Percentiles rank a stretch among this genome's conserved stretches.
Conservation (phyloP, 106 monocot genomes). For the Iris macrosiphon region DNA sequence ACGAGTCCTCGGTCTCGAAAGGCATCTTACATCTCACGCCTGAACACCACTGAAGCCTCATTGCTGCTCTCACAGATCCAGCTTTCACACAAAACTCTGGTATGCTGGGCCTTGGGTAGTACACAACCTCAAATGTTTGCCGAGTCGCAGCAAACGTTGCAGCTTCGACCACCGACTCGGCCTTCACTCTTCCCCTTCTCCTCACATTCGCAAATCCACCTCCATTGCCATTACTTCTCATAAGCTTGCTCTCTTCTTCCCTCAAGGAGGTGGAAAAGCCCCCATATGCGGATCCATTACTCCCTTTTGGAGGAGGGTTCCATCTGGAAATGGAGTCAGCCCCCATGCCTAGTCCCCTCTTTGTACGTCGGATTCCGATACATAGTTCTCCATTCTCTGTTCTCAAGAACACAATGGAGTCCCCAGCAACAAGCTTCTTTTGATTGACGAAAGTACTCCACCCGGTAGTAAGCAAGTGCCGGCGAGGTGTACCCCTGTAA, state of each 20-base stretch:
- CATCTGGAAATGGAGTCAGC: conserved; percentile 14
- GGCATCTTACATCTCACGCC: conserved; percentile 54
- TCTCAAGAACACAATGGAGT: conserved; percentile 38
- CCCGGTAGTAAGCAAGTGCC: conserved; percentile 49
- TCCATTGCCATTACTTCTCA: neutral
- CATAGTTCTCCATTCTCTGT: conserved; percentile 29
- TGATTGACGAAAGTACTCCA: conserved; percentile 47
- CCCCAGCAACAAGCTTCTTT: conserved; percentile 46
- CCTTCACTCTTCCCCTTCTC: conserved; percentile 19
- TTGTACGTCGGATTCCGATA: conserved; percentile 34
- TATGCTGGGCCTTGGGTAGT: conserved; percentile 37
- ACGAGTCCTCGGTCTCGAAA: conserved; percentile 41
- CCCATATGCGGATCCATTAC: conserved; percentile 17
- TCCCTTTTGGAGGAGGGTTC: conserved; percentile 22
- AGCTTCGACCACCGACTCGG: conserved; percentile 34
- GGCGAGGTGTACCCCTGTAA: conserved; percentile 43
- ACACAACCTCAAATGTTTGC: conserved; percentile 30
- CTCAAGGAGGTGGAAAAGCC: conserved; percentile 25
- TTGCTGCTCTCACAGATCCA: conserved; percentile 21
- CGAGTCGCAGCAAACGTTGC: conserved; percentile 29
- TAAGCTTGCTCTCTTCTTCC: conserved; percentile 23
- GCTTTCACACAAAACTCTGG: conserved; percentile 39
- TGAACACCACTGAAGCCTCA: conserved; percentile 25
- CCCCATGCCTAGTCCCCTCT: conserved; percentile 10
- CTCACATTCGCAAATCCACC: conserved; percentile 2